A percentile compares a stretch with the other conserved stretches of the same genome.
phyloP scores from a whole-genome alignment of 179 eudicot genomes.

The Heliamphora pulchella region DNA sequence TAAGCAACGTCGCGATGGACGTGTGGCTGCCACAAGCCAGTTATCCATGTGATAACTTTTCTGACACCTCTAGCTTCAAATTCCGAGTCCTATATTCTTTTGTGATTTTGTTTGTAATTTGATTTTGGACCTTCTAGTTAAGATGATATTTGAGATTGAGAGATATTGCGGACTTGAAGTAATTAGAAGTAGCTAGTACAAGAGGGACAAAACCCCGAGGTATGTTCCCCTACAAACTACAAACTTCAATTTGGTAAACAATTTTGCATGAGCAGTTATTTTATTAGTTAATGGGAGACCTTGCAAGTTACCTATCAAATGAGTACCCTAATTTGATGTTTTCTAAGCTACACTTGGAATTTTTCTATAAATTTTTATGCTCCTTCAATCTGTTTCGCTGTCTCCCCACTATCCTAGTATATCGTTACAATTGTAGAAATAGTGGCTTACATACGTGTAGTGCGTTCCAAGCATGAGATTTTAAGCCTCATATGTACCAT shows the following conservation, averaged over 20 bases:
- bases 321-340: background rate
- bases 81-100: background rate
- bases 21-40: too few relatives aligned
- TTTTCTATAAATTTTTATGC: background rate
- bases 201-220: background rate
- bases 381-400: background rate
- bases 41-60: too few relatives aligned
- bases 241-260: background rate
- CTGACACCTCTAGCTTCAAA: background rate
- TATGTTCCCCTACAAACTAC: background rate
- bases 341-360: background rate
- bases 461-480: background rate
- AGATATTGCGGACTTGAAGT: background rate
- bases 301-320: background rate
- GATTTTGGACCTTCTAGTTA: background rate
- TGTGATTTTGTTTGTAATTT: background rate
- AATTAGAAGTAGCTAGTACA: background rate
- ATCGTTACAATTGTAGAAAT: background rate
- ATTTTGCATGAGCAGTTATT: background rate
- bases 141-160: background rate
- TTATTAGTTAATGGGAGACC: background rate
- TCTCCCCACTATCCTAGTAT: background rate
- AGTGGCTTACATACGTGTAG: background rate
- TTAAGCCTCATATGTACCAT: background rate
- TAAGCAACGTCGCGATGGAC: too few relatives aligned